Conservation (phyloP, 192 early-diverging fungal genomes). For the Backusella morwellensis region DNA sequence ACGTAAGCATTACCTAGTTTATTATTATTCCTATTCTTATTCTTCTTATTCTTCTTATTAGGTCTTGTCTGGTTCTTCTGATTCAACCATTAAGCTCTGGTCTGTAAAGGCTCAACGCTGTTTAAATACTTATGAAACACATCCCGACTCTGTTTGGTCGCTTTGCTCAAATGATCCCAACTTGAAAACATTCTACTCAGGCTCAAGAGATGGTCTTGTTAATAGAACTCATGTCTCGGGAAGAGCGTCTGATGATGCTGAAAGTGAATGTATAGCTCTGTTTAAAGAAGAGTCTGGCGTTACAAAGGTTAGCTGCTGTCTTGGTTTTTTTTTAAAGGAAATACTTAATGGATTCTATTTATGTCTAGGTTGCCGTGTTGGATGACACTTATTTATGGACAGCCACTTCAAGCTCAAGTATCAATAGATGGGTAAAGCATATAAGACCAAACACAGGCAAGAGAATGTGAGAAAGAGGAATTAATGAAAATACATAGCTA, state of each 20-base stretch:
- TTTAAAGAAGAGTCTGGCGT: conserved; percentile 85
- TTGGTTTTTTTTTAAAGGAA: background rate
- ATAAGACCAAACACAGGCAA: background rate
- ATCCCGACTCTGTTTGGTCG: conserved; percentile 88
- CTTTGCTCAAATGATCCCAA: conserved; percentile 82
- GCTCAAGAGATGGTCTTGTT: conserved; percentile 88
- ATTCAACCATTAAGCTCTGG: conserved; percentile 98
- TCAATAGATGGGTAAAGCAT: conserved; percentile 79
- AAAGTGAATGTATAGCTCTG: conserved; percentile 80
- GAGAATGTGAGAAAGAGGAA: background rate
- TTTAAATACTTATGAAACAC: conserved; percentile 86
- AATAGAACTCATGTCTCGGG: conserved; percentile 74
- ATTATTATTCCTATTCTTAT: background rate
- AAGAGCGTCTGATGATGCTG: conserved; percentile 42
- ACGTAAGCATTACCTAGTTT: conserved; percentile 41
- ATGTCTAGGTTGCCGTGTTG: conserved; percentile 68
- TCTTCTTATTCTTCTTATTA: conserved; percentile 14
- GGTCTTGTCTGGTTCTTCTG: conserved; percentile 91
- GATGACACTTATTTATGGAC: conserved; percentile 91
- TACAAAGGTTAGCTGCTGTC: conserved; percentile 52
- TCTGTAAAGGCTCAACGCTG: conserved; percentile 84
- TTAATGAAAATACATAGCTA: conserved; percentile 29
- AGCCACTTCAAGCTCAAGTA: conserved; percentile 76
- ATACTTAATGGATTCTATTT: background rate
- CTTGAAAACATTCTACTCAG: conserved; percentile 90